Conservation (phyloP, 176 grass and related monocot species). For the Typha latifolia region DNA sequence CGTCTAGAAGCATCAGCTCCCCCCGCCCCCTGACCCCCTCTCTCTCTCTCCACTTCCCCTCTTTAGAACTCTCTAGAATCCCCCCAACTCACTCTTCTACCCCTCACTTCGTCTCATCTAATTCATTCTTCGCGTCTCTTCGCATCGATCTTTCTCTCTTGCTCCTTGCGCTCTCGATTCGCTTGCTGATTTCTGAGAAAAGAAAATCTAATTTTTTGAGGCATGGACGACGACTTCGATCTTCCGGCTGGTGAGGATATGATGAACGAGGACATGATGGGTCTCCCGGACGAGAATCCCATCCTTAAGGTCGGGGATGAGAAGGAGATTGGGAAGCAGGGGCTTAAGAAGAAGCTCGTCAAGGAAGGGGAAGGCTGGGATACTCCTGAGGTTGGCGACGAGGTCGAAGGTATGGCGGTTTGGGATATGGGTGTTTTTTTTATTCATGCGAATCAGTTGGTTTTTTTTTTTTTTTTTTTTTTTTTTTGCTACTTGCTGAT, state of each 20-base stretch:
- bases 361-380: conserved; percentile 84
- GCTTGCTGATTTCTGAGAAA: neutral
- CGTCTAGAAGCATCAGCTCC: conserved; percentile 16
- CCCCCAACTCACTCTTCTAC: neutral
- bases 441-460: no score
- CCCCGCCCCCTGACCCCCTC: neutral
- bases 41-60: no score
- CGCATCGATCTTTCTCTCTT: no score
- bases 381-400: conserved; percentile 78
- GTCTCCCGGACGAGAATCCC: conserved; percentile 38
- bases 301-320: conserved; percentile 68
- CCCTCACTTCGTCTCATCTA: neutral
- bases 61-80: conserved; percentile 31
- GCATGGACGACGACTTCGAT: conserved; percentile 92
- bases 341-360: conserved; percentile 91
- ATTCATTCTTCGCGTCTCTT: conserved; percentile 13
- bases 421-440: no score
- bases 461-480: no score
- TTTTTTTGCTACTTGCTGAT: no score
- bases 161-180: no score
- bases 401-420: conserved; percentile 62
- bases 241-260: conserved; percentile 35
- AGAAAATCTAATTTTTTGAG: neutral
- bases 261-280: conserved; percentile 38
- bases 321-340: conserved; percentile 93